Conservation (phyloP, 768 basidiomycete species). For the Pleurotus eryngii region DNA sequence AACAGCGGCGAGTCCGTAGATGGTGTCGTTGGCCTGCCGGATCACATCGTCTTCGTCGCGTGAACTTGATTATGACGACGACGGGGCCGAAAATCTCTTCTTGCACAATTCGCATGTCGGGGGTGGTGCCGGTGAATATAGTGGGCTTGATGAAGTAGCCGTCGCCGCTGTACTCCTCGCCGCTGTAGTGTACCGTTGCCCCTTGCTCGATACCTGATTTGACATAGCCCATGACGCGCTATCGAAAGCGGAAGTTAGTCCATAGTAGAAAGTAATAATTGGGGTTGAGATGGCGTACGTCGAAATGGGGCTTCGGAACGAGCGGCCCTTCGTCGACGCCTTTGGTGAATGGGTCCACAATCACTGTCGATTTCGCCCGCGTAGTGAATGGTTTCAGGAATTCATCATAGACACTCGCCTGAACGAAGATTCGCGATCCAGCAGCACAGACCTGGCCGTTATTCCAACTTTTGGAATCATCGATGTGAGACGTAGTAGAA, state of each 20-base stretch:
- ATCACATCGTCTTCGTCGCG: slow-evolving; percentile 61
- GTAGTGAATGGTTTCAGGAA: slow-evolving; percentile 63
- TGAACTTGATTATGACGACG: slow-evolving; percentile 65
- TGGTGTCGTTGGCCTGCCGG: slow-evolving; percentile 77
- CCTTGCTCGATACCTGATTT: slow-evolving; percentile 61
- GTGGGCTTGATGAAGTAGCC: slow-evolving; percentile 63
- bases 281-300: slow-evolving; percentile 37
- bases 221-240: slow-evolving; percentile 74
- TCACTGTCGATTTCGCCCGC: slow-evolving; percentile 48
- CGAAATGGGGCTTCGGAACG: slow-evolving; percentile 70
- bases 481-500: too few relatives aligned
- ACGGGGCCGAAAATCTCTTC: slow-evolving; percentile 79
- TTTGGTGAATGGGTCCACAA: slow-evolving; percentile 68
- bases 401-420: slow-evolving; percentile 72
- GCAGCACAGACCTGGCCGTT: slow-evolving; percentile 78
- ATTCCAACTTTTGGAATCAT: slow-evolving; percentile 45
- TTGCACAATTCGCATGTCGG: slow-evolving; percentile 63
- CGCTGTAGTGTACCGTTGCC: slow-evolving; percentile 60
- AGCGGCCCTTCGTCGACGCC: slow-evolving; percentile 74
- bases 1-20: slow-evolving; percentile 84
- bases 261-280: neutral
- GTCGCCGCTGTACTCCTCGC: slow-evolving; percentile 49
- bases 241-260: neutral
- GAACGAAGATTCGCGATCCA: slow-evolving; percentile 82
- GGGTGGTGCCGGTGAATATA: slow-evolving; percentile 57